phyloP scores from a whole-genome alignment of 176 grass and related monocot species.

The Lolium multiflorum region DNA sequence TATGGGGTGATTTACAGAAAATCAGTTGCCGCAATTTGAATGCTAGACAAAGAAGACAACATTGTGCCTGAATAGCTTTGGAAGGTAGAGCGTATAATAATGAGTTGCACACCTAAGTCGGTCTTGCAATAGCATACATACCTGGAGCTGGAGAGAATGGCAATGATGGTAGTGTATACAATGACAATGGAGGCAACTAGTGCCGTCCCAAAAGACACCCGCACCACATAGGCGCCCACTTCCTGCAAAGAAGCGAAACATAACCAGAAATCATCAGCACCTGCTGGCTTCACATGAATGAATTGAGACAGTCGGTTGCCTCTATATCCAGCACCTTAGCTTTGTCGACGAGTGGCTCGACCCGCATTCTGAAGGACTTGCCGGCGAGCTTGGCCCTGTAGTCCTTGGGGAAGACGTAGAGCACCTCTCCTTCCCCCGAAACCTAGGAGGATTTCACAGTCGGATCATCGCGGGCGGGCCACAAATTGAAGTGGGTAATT shows the following conservation, averaged over 20 bases:
- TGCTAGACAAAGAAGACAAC: background rate
- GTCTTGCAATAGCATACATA: slow-evolving; percentile 25
- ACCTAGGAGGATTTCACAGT: slow-evolving; percentile 58
- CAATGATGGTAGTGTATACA: slow-evolving; percentile 96
- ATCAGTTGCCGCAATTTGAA: slow-evolving; percentile 8
- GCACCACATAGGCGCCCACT: slow-evolving; percentile 76
- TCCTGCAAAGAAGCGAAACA: slow-evolving; percentile 55
- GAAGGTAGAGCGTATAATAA: slow-evolving; percentile 5
- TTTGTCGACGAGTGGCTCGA: slow-evolving; percentile 81
- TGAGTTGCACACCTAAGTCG: background rate
- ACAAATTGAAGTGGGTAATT: background rate
- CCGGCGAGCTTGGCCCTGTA: slow-evolving; percentile 81
- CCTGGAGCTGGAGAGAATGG: slow-evolving; percentile 79
- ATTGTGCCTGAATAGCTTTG: background rate
- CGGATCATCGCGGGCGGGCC: background rate
- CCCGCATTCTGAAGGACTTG: slow-evolving; percentile 88
- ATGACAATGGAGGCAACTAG: slow-evolving; percentile 94
- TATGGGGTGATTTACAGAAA: background rate
- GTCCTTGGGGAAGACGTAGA: slow-evolving; percentile 89
- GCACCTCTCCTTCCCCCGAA: slow-evolving; percentile 90
- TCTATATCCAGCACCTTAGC: slow-evolving; percentile 63
- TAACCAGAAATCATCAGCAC: slow-evolving; percentile 41
- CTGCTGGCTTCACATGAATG: background rate
- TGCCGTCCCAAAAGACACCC: slow-evolving; percentile 92
- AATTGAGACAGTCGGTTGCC: background rate